Evolutionary conservation across 2,329 filamentous ascomycete genomes (phyloP).

Genomic region (Hypoxylon sp.): DNA sequence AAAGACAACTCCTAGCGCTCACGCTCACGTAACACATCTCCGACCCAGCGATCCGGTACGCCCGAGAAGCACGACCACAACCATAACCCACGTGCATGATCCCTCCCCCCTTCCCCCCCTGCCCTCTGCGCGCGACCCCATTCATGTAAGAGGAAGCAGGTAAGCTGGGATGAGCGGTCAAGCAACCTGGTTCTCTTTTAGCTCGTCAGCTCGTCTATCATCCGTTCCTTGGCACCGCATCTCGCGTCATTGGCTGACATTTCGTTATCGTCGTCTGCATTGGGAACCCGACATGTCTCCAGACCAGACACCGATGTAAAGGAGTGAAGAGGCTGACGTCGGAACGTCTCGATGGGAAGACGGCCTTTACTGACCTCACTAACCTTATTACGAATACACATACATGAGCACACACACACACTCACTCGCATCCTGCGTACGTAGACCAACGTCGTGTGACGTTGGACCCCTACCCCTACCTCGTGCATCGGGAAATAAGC

Average conservation of each 20-base stretch:
- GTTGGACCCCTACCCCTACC: not conserved
- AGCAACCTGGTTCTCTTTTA: not conserved
- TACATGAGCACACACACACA: too few species aligned
- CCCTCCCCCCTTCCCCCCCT: not conserved
- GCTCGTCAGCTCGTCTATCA: constrained; percentile 4
- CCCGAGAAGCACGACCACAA: constrained; percentile 27
- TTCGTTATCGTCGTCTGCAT: constrained; percentile 16
- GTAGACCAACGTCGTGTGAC: constrained; percentile 27
- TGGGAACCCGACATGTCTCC: constrained; percentile 6
- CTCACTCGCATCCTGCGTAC: constrained; percentile 4
- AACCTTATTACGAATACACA: constrained; percentile 4
- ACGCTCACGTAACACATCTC: constrained; percentile 30
- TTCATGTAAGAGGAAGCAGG: not conserved
- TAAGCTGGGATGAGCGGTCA: constrained; percentile 38
- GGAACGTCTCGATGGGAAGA: constrained; percentile 4
- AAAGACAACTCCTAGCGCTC: constrained; percentile 30
- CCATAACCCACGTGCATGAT: constrained; percentile 39
- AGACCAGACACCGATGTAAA: not conserved
- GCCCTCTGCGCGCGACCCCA: not conserved
- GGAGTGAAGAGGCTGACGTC: not conserved
- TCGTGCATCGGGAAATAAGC: constrained; percentile 22
- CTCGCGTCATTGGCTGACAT: constrained; percentile 19
- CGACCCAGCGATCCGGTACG: constrained; percentile 39
- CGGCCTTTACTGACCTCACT: not conserved
- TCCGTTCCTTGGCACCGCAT: constrained; percentile 11